A percentile compares a stretch with the other conserved stretches of the same genome.
Conservation (phyloP, 495 filamentous ascomycete genomes). For the Podospora didyma region DNA sequence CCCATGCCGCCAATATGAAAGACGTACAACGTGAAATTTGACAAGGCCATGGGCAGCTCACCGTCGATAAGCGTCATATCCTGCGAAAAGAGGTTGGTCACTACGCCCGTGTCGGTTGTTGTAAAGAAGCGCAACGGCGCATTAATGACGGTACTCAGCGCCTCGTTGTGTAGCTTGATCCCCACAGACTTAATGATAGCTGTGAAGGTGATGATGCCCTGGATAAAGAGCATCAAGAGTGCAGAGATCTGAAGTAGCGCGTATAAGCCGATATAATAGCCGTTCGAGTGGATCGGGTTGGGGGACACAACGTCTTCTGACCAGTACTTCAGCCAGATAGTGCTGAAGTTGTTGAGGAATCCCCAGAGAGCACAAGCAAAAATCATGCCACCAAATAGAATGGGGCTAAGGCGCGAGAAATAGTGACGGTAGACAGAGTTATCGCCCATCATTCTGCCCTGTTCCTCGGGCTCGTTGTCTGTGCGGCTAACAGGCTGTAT, state of each 20-base stretch:
- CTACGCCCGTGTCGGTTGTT: slow-evolving; percentile 20
- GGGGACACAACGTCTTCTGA: slow-evolving; percentile 14
- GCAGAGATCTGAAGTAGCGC: slow-evolving; percentile 19
- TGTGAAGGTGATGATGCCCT: slow-evolving; percentile 11
- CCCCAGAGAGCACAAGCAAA: slow-evolving; percentile 10
- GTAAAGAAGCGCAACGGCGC: slow-evolving; percentile 25
- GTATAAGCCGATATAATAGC: slow-evolving; percentile 21
- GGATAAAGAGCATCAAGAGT: slow-evolving; percentile 9
- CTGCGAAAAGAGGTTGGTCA: slow-evolving; percentile 36
- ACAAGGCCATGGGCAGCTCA: slow-evolving; percentile 18
- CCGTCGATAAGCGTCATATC: slow-evolving; percentile 30
- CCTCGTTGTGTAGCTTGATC: slow-evolving; percentile 15
- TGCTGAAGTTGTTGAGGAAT: slow-evolving; percentile 17
- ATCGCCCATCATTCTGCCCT: slow-evolving; percentile 16
- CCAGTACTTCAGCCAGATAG: slow-evolving; percentile 27
- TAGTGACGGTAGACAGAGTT: slow-evolving; percentile 21
- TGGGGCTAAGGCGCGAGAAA: slow-evolving; percentile 10
- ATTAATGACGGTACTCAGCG: slow-evolving; percentile 12
- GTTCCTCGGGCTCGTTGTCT: not conserved
- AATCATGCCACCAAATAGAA: not conserved
- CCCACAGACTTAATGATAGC: slow-evolving; percentile 16
- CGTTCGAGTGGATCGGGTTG: slow-evolving; percentile 15
- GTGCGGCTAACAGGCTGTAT: not conserved
- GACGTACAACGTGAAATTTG: slow-evolving; percentile 10
- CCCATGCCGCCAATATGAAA: slow-evolving; percentile 21